Evolutionary conservation across 306 rosid species (phyloP), one percentile per base, ranked within the genome.

Genomic region (Vigna trinervia): DNA sequence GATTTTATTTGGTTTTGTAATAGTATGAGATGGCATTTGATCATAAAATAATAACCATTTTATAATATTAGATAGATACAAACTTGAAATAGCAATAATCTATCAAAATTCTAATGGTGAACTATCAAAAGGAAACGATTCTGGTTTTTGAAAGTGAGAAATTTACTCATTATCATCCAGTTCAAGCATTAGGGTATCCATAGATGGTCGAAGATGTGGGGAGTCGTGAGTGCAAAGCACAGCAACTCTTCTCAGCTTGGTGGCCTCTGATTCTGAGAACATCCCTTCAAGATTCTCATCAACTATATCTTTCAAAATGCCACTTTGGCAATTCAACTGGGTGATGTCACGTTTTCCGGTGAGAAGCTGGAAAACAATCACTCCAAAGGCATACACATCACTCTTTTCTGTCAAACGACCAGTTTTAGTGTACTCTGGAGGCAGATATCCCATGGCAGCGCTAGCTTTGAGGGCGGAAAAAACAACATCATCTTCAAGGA

Each of bases 401-500:
- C 96, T 90, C 80, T 91, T 88, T 68, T 76, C 88, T 0, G 93
- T 93, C 78, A 91, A 84, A 54, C 91, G 90, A 20, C 98, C 98
- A 0, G 92, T 93, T 34, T 74, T 79, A 11, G 90, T 48, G 78
- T 93, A 93, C 74, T 93, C 98, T 0, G 98, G 98, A 36, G 96
- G 90, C 48, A 93, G 82, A 77, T 91, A 93, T 71, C 98, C 98
- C 92, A 82, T 86, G 66, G 96, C 98, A 38, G 98, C 97, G 77
- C 92, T 88, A 43, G 88, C 92, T 84, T 93, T 93, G 71, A 93
- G 96, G 76, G 85, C 80, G 8, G 91, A 91, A 77, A 85, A 93
- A 84, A 91, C 81, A 23, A 86, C 84, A 75, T 93, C 98, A 41
- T 91, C 96, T 57, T 89, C 97, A 39, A 93, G 97, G 22, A 93